Base-by-base conservation (phyloP, 108 stramenopile species). In the Fistulifera solaris region DNA sequence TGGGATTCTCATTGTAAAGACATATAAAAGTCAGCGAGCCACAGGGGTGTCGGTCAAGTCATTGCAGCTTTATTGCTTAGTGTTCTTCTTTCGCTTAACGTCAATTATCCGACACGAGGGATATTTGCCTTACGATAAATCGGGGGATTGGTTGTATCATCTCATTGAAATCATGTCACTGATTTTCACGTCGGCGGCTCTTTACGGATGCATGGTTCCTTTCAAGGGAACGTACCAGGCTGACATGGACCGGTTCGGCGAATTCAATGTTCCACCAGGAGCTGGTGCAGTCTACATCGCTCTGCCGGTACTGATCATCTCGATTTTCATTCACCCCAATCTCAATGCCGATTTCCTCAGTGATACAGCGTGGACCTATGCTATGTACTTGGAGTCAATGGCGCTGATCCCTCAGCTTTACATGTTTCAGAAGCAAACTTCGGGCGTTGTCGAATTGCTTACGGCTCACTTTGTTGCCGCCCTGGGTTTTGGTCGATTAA, bases 131-230 rank as follows among this genome's bases (percentile, higher is more conserved):
- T 99, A 95, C 62, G 98, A 99, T 67, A 92, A 95, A 61, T 89
- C 88, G 22, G 98, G 98, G 38, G 97, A 98, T 66, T 98, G 95
- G 95, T 71, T 98, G 41, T 99, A 99, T 73, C 98, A 97, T 61
- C 54, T 82, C 12, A 85, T 95, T 49, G 98, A 99, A 69, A 74
- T 85, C 45, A 66, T 73, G 65, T 70, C 87, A 24, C 67, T 99
- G n/a, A 14, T 75, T 15, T 78, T 94, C 27, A 93, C 94, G 5
- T 60, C 61, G 6, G 58, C 55, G 16, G 83, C 91, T 38, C 54
- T 94, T 18, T 93, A 69, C 48, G 89, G 85, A 19, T 87, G 90
- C 49, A 71, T 77, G 74, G 78, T 57, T 40, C 81, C 78, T 17
- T 87, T 93, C 64, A 86, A 86, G 61, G 62, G 67, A 21, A 94